Percentiles rank a stretch among this genome's conserved stretches.
Conservation (phyloP, 23 red algal species). For the Cyanidium caldarium region DNA sequence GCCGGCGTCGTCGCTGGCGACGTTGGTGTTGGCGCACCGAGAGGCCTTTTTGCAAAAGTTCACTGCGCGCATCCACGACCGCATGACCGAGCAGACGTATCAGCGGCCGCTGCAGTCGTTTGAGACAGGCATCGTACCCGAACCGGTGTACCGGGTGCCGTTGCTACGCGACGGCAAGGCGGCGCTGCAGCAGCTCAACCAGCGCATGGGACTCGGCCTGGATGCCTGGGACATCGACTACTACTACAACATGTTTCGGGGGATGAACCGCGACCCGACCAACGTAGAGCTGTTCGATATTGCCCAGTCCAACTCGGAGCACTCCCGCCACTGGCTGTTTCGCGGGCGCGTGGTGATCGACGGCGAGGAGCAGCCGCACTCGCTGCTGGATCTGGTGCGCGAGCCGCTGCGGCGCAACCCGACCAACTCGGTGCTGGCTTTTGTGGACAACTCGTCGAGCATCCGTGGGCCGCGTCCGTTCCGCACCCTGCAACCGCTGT, state of each 20-base stretch:
- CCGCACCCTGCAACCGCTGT: slow-evolving; percentile 13
- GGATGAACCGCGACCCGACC: slow-evolving; percentile 65
- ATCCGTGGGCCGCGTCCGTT: slow-evolving; percentile 30
- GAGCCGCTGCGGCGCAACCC: slow-evolving; percentile 38
- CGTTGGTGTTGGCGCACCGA: too few relatives aligned
- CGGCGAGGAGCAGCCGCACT: slow-evolving; percentile 16
- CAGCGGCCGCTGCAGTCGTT: slow-evolving; percentile 23
- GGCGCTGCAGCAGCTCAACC: slow-evolving; percentile 29
- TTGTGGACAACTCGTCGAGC: slow-evolving; percentile 94
- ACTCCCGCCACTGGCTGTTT: slow-evolving; percentile 99
- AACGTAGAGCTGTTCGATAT: slow-evolving; percentile 97
- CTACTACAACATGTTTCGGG: slow-evolving; percentile 62
- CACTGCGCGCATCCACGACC: slow-evolving; percentile 30
- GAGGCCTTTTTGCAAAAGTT: slow-evolving; percentile 8
- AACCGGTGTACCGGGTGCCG: slow-evolving; percentile 14
- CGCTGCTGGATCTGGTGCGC: slow-evolving; percentile 62
- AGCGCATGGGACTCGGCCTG: slow-evolving; percentile 48
- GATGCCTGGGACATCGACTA: slow-evolving; percentile 78
- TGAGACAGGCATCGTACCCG: slow-evolving; percentile 6
- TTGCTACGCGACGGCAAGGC: slow-evolving; percentile 30
- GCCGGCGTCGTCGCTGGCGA: neutral
- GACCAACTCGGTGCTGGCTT: slow-evolving; percentile 82
- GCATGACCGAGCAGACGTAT: slow-evolving; percentile 87
- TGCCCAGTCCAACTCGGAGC: slow-evolving; percentile 95
- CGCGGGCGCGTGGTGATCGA: slow-evolving; percentile 71